Evolutionary conservation across 192 early-diverging fungal species (phyloP).

Genomic region (Paraglomus occultum): DNA sequence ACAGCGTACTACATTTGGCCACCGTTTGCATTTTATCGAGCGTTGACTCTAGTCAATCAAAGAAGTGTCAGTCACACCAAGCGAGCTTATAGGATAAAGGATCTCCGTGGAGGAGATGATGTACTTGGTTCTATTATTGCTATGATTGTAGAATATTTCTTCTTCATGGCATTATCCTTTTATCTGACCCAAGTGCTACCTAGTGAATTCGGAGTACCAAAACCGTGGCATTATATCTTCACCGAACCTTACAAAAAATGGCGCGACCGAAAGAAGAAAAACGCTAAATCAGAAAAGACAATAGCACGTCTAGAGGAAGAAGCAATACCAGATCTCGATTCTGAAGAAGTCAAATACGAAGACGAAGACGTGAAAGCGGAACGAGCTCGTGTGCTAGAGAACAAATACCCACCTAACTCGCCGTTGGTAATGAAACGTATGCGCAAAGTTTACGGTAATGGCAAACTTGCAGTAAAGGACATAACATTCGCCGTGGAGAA

Average conservation of each 20-base stretch:
- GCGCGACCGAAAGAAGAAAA: slow-evolving; percentile 27
- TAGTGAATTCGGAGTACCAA: slow-evolving; percentile 61
- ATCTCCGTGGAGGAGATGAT: slow-evolving; percentile 51
- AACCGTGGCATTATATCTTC: slow-evolving; percentile 63
- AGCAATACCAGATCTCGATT: slow-evolving; percentile 35
- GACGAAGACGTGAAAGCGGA: slow-evolving; percentile 68
- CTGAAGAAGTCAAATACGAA: slow-evolving; percentile 51
- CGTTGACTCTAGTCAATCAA: slow-evolving; percentile 51
- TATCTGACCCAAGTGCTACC: slow-evolving; percentile 52
- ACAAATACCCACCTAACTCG: slow-evolving; percentile 35
- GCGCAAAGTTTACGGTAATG: slow-evolving; percentile 55
- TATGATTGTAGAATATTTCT: slow-evolving; percentile 48
- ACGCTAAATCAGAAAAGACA: not conserved
- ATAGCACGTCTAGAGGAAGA: slow-evolving; percentile 17
- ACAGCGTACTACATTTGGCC: slow-evolving; percentile 63
- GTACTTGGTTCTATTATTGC: slow-evolving; percentile 55
- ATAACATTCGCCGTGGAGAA: slow-evolving; percentile 63
- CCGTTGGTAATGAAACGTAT: slow-evolving; percentile 59
- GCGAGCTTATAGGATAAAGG: slow-evolving; percentile 54
- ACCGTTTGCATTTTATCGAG: slow-evolving; percentile 68
- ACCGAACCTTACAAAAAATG: slow-evolving; percentile 35
- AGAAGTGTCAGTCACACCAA: slow-evolving; percentile 41
- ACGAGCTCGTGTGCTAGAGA: slow-evolving; percentile 46
- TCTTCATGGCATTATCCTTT: slow-evolving; percentile 49
- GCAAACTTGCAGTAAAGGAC: slow-evolving; percentile 66